Base-by-base conservation (phyloP, 1,284 basidiomycete species). In the Fomitopsis schrenkii region DNA sequence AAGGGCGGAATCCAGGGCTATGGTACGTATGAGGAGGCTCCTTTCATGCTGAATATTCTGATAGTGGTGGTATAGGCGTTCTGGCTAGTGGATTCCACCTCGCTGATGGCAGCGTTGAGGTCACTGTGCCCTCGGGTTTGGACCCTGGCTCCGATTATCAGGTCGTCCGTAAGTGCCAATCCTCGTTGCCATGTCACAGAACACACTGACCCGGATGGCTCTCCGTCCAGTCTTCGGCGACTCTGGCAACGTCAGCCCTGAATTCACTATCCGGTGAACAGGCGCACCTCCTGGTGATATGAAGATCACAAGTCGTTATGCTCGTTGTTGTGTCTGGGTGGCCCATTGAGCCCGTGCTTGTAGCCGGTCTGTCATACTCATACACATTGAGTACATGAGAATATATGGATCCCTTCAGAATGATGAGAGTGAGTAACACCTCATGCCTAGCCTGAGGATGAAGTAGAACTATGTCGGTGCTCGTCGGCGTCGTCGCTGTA, bases 31-130 rank as follows among this genome's bases (percentile, higher is more conserved):
- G 17, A 19, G 5, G 8, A 5, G 30, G 4, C 22, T 33, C 19
- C 54, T 30, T 3, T 33, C 30, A 33, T 42, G 3, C 38, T 9
- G 19, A 28, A n/a, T 6, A 12, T 50, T 54, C 55, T 36, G 22
- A 17, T 19, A 14, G n/a, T 33, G 53, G 30, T 68, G 68, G 66
- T 15, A 33, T n/a, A 38, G 26, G 70, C 64, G 67, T 67, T 65
- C 67, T 85, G 6, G 77, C 76, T 0, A 60, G 67, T 22, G 70
- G 70, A 52, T 83, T 84, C 65, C 62, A 67, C 60, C 76, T 85
- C 60, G 67, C 72, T 3, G 63, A 58, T 7, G 83, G 82, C 7
- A 57, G 65, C 5, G 66, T 76, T 40, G 65, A 72, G 26, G 72
- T 84, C 41, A 70, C 66, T 15, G 68, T 70, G 3, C 72, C 73